Base-by-base conservation (phyloP, 352 stramenopile genomes). In the Peronospora destructor region DNA sequence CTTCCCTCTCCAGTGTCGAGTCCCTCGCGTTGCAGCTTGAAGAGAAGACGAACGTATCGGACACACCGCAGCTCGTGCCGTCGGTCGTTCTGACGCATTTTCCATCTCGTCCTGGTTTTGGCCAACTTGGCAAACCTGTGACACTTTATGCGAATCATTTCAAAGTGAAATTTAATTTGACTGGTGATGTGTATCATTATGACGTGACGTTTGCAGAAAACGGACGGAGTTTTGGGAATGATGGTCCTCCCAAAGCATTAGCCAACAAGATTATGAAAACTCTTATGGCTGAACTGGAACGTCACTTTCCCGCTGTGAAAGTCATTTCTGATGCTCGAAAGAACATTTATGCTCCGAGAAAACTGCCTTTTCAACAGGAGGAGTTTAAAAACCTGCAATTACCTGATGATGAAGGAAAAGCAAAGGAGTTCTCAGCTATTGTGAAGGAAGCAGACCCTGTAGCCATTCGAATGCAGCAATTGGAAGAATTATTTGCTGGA, bases 171-270 rank as follows among this genome's bases (percentile, higher is more conserved):
- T 63, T 83, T 33, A 75, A 65, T 8, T 54, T 64, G 11, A 42
- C 62, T 0, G 73, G 65, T 2, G 76, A 87, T 37, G 49, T 85
- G 4, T 90, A 69, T 44, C 79, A 90, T 66, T 90, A 90, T 53
- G 79, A 90, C 46, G 76, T 84, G 2, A 44, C 69, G 38, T 78
- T 90, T 50, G 61, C 56, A 0, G 59, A 79, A 45, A 39, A 44
- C 21, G 72, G 62, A 0, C 45, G 48, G 5, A 66, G 52, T 16
- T 78, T 73, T 30, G 50, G 59, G 17, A 71, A 77, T 13, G 74
- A 82, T 5, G 66, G 67, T 0, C 74, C 73, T 6, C 72, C 76
- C 29, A 90, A 85, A 47, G 23, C 64, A 14, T 48, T 90, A 3
- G 75, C 72, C 7, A 48, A 59, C 23, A 75, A 80, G 57, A 75